Evolutionary conservation across 208 protist species (phyloP), one percentile per base, ranked within the genome.

Genomic region (Vickermania ingenoplastis): DNA sequence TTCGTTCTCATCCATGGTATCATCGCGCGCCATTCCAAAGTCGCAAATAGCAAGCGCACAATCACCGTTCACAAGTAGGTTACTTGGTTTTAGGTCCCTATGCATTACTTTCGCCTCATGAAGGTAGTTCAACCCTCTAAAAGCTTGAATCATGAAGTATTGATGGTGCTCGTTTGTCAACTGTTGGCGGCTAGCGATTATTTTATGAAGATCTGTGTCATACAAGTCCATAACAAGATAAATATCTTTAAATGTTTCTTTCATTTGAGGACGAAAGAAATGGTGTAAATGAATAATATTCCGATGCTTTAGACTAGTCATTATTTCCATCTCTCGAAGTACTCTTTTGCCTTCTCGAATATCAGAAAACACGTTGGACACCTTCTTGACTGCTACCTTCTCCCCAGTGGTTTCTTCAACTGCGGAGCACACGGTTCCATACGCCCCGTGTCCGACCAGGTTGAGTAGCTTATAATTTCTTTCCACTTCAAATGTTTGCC

Each of bases 81-180:
- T 98, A 55, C 91, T 92, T 36, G 91, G 91, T 70, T 97, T 97
- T 29, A 99, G 68, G 62, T 99, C 97, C 2, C 97, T 76, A 67
- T 99, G 97, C 64, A 99, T 85, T 48, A 99, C 89, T 59, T 97
- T 92, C 13, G 97, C 97, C 11, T 93, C 96, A 70, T 99, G 98
- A 26, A 99, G 82, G 61, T 98, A 97, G 76, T 97, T 91, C 17
- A 99, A 65, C 1, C 92, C 96, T 24, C 90, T 67, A 55, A 99
- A 92, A 2, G 98, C 91, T 71, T 99, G 97, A 69, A 99, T 98
- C 58, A 99, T 85, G 71, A 99, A 99, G 70, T 98, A 99, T 71
- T 98, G 96, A 29, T 90, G 73, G 68, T 99, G 98, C 41, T 99
- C 97, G 58, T 98, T 91, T 14, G 96, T 95, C 2, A 99, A 81